Conservation (phyloP, 2,329 filamentous ascomycete genomes). For the Lithohypha guttulata region DNA sequence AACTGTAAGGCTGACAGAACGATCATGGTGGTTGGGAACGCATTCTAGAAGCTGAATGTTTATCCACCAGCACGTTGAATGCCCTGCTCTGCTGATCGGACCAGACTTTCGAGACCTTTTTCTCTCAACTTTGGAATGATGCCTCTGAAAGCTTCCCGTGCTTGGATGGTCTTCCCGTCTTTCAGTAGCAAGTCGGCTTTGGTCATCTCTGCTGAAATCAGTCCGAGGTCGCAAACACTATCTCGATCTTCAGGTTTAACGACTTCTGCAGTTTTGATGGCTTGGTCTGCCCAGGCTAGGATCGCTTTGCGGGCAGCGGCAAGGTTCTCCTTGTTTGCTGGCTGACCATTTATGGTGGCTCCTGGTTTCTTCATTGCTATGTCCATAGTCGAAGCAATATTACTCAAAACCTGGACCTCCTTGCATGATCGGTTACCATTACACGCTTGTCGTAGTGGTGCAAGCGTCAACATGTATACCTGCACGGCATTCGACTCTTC, state of each 20-base stretch:
- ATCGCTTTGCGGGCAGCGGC: slow-evolving; percentile 16
- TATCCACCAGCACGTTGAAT: slow-evolving; percentile 12
- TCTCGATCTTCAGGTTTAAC: slow-evolving; percentile 18
- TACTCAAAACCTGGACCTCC: slow-evolving; percentile 20
- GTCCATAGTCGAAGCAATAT: slow-evolving; percentile 21
- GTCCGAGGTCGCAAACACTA: slow-evolving; percentile 16
- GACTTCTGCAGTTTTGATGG: slow-evolving; percentile 17
- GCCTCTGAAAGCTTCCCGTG: slow-evolving; percentile 15
- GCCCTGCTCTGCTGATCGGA: slow-evolving; percentile 17
- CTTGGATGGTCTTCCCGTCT: slow-evolving; percentile 16
- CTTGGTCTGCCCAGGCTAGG: slow-evolving; percentile 20
- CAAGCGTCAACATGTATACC: slow-evolving; percentile 21
- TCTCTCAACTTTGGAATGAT: slow-evolving; percentile 18
- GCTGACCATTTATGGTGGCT: slow-evolving; percentile 20
- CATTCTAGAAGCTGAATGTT: too few relatives aligned
- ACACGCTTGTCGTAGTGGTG: slow-evolving; percentile 18
- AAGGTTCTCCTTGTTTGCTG: slow-evolving; percentile 15
- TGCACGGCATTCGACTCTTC: slow-evolving; percentile 21
- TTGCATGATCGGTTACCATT: slow-evolving; percentile 20
- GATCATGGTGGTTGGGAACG: too few relatives aligned
- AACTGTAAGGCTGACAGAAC: too few relatives aligned
- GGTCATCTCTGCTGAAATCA: slow-evolving; percentile 18
- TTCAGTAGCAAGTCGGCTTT: slow-evolving; percentile 19
- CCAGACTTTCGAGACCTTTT: slow-evolving; percentile 15
- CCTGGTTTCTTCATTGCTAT: slow-evolving; percentile 19